Evolutionary conservation across 116 monocot species (phyloP).

Genomic region (Papilionanthe hybrid): DNA sequence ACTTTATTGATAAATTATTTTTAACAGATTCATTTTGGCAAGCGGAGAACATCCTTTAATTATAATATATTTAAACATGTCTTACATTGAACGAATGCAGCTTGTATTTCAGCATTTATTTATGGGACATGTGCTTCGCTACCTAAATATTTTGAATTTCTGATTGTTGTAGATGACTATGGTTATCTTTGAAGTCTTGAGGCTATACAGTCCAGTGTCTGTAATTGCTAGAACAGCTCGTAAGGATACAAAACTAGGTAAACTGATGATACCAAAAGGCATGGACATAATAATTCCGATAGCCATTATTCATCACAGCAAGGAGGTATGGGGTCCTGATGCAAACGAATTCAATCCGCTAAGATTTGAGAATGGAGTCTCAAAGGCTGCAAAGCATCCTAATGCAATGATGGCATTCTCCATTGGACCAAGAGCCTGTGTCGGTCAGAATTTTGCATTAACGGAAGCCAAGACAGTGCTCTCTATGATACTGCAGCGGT

Average conservation of each 20-base stretch:
- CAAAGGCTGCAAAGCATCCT: constrained; percentile 50
- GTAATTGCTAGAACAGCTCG: constrained; percentile 18
- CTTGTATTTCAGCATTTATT: no score
- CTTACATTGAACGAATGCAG: no score
- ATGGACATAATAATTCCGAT: constrained; percentile 29
- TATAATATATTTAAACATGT: no score
- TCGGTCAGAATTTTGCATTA: constrained; percentile 69
- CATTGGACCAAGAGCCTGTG: constrained; percentile 50
- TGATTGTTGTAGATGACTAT: constrained; percentile 31
- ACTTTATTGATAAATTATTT: not conserved
- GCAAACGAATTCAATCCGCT: constrained; percentile 55
- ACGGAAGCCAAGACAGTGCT: constrained; percentile 55
- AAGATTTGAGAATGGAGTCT: constrained; percentile 53
- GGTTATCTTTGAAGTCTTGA: constrained; percentile 50
- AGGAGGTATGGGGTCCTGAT: constrained; percentile 58
- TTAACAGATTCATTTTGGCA: not conserved
- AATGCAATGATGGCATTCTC: constrained; percentile 50
- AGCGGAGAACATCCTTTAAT: no score
- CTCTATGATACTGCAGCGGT: constrained; percentile 58
- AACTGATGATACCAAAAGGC: constrained; percentile 31
- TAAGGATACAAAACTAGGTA: constrained; percentile 39
- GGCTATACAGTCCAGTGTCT: constrained; percentile 43
- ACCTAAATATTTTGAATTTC: not conserved
- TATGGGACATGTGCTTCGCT: no score
- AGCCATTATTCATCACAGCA: constrained; percentile 33